Evolutionary conservation across 257 asterid genomes (phyloP).

Genomic region (Primulina tabacum): DNA sequence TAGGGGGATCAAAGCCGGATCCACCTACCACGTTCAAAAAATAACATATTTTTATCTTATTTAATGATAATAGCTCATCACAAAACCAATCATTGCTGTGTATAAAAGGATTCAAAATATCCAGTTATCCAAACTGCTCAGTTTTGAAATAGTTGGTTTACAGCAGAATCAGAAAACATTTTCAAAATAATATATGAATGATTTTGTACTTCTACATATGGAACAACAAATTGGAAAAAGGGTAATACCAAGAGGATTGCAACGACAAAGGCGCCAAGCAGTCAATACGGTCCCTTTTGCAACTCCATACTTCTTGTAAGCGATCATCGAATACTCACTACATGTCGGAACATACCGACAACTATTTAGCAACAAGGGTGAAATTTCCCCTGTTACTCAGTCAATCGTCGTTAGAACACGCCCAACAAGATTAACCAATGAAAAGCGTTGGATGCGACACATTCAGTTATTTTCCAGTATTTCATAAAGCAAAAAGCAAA

Average conservation of each 20-base stretch:
- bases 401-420: conserved; percentile 15
- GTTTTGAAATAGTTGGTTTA: neutral
- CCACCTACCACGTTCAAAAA: conserved; percentile 50
- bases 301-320: conserved; percentile 89
- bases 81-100: neutral
- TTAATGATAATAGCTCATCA: neutral
- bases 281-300: conserved; percentile 72
- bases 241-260: conserved; percentile 79
- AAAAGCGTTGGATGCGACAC: neutral
- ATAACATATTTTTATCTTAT: neutral
- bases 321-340: conserved; percentile 93
- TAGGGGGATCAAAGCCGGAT: conserved; percentile 90
- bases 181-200: neutral
- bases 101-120: neutral
- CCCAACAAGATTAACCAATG: neutral
- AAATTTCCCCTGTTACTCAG: conserved; percentile 68
- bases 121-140: neutral
- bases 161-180: neutral
- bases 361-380: conserved; percentile 79
- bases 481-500: neutral
- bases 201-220: neutral
- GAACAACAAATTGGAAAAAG: too few relatives aligned
- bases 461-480: neutral
- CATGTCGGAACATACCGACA: conserved; percentile 88
- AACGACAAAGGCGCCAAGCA: conserved; percentile 88